Evolutionary conservation across 331 rosid genomes (phyloP).

Genomic region (Pyracantha coccinea): DNA sequence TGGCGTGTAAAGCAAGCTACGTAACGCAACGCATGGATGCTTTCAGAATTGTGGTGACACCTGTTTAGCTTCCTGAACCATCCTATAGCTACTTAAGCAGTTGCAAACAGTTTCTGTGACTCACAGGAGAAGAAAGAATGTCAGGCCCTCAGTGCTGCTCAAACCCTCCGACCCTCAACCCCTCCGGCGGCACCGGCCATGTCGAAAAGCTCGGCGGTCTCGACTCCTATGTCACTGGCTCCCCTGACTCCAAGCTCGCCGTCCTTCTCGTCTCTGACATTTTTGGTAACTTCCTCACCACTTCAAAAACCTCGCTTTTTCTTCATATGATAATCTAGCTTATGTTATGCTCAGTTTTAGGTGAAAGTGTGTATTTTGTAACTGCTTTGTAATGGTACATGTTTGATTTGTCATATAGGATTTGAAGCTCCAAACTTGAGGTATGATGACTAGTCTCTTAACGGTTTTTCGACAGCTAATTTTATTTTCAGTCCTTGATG

Average conservation of each 20-base stretch:
- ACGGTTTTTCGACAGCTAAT: too few species aligned
- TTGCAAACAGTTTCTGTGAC: background rate
- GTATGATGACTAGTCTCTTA: background rate
- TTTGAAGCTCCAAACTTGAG: constrained; percentile 30
- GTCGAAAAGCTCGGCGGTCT: constrained; percentile 45
- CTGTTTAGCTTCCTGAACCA: too few species aligned
- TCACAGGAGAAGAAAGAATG: constrained; percentile 17
- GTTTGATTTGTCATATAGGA: constrained; percentile 6
- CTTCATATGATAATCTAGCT: background rate
- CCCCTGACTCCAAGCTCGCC: constrained; percentile 45
- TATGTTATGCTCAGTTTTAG: background rate
- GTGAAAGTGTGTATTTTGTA: background rate
- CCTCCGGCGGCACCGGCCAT: constrained; percentile 44
- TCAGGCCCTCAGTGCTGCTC: constrained; percentile 58
- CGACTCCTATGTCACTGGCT: constrained; percentile 35
- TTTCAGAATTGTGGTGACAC: too few species aligned
- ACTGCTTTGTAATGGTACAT: background rate
- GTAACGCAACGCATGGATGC: too few species aligned
- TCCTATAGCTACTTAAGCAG: background rate
- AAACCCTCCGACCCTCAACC: constrained; percentile 53
- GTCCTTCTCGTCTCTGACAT: constrained; percentile 46
- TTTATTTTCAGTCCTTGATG: too few species aligned
- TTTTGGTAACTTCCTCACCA: constrained; percentile 27
- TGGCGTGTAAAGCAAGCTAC: too few species aligned
- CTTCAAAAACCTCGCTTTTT: background rate